phyloP scores from a whole-genome alignment of 1,139 yeast species.

The Debaryomycetaceae sp. region DNA sequence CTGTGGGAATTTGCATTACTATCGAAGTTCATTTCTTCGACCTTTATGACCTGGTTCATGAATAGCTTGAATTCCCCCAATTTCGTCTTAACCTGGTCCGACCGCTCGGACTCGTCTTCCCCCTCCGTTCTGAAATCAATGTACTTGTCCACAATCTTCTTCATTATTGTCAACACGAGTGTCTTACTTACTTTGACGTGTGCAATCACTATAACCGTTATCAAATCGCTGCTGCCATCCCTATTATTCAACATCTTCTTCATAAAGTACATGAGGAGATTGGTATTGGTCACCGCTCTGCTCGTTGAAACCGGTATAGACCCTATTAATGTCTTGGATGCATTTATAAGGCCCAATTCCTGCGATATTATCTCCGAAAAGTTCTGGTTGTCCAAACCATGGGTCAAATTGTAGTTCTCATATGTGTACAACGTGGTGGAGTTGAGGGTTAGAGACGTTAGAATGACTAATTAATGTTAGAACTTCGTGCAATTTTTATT shows the following conservation, averaged over 20 bases:
- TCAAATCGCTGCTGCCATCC: constrained; percentile 48
- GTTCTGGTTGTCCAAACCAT: constrained; percentile 38
- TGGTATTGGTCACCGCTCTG: constrained; percentile 26
- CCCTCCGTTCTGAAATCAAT: constrained; percentile 36
- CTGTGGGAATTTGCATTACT: constrained; percentile 31
- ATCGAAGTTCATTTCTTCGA: constrained; percentile 47
- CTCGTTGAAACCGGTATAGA: constrained; percentile 35
- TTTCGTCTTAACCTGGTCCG: constrained; percentile 20
- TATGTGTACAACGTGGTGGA: constrained; percentile 57
- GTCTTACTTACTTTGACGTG: constrained; percentile 43
- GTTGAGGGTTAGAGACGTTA: constrained; percentile 48
- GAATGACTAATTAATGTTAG: constrained; percentile 23
- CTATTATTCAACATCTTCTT: constrained; percentile 39
- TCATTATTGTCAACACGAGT: constrained; percentile 44
- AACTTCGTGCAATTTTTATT: background rate
- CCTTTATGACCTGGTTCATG: constrained; percentile 50
- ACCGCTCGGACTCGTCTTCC: constrained; percentile 13
- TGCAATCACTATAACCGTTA: constrained; percentile 48
- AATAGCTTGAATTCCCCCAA: constrained; percentile 49
- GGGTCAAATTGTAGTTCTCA: constrained; percentile 44
- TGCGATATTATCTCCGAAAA: constrained; percentile 55
- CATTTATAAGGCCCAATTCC: constrained; percentile 52
- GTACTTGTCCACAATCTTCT: constrained; percentile 49
- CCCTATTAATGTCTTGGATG: constrained; percentile 45
- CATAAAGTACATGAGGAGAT: constrained; percentile 46